phyloP scores from a whole-genome alignment of 1,284 basidiomycete species.

The Malassezia nana region DNA sequence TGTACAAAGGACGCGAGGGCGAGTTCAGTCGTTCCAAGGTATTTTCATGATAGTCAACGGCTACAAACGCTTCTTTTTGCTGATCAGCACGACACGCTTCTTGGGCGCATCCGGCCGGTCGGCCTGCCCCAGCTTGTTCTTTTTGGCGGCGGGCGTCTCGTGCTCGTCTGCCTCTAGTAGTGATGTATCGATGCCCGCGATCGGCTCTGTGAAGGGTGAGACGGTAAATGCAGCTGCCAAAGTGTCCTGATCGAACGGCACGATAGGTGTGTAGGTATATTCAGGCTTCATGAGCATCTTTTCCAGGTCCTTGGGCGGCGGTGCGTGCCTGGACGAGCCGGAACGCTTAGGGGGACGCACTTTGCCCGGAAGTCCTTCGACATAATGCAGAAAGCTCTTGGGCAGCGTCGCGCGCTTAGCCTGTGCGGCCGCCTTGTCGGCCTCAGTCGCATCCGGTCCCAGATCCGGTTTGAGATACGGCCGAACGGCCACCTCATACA shows the following conservation, averaged over 20 bases:
- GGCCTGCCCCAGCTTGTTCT: not conserved
- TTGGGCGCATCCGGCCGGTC: conserved; percentile 13
- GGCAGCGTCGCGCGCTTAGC: conserved; percentile 4
- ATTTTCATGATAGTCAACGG: conserved; percentile 57
- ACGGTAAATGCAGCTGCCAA: conserved; percentile 9
- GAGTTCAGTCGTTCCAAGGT: conserved; percentile 75
- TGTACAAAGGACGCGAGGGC: conserved; percentile 63
- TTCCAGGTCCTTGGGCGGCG: conserved; percentile 2
- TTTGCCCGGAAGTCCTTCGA: conserved; percentile 12
- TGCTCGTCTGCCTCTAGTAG: conserved; percentile 16
- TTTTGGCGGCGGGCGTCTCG: conserved; percentile 1
- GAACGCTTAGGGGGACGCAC: conserved; percentile 12
- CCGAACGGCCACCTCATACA: conserved; percentile 33
- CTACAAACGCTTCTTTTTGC: conserved; percentile 14
- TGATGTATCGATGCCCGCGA: conserved; percentile 7
- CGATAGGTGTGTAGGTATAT: conserved; percentile 16
- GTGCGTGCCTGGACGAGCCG: not conserved
- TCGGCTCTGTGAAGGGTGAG: not conserved
- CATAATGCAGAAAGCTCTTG: conserved; percentile 15
- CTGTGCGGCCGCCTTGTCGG: conserved; percentile 1
- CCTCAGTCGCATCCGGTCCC: not conserved
- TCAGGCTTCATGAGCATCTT: conserved; percentile 19
- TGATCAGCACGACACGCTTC: conserved; percentile 18
- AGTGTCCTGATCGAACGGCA: conserved; percentile 11
- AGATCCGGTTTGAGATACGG: conserved; percentile 22